Percentiles rank a stretch among this genome's conserved stretches.
Evolutionary conservation across 352 stramenopile genomes (phyloP).

Genomic region (Phytophthora rubi): DNA sequence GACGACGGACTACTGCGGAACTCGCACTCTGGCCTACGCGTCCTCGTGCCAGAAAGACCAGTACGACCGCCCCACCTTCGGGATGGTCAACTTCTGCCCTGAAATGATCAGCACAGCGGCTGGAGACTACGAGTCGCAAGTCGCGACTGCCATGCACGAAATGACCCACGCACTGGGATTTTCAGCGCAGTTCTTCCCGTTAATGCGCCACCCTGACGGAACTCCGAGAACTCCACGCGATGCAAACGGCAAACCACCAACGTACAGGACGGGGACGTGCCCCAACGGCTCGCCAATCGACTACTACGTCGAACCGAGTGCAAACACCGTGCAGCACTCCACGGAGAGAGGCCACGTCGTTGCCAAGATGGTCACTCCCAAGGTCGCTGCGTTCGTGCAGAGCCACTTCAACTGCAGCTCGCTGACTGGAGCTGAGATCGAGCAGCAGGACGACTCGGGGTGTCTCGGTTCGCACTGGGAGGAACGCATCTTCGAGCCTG

Average conservation of each 20-base stretch:
- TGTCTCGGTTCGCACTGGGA: slow-evolving; percentile 88
- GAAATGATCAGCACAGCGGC: slow-evolving; percentile 51
- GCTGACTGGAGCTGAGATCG: slow-evolving; percentile 73
- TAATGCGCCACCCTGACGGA: slow-evolving; percentile 73
- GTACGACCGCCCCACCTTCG: slow-evolving; percentile 83
- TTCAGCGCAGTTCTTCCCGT: slow-evolving; percentile 75
- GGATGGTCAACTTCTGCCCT: slow-evolving; percentile 87
- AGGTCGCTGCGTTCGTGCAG: slow-evolving; percentile 63
- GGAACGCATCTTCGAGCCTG: slow-evolving; percentile 80
- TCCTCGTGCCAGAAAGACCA: slow-evolving; percentile 87
- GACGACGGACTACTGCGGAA: slow-evolving; percentile 55
- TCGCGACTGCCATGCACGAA: slow-evolving; percentile 82
- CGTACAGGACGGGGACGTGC: slow-evolving; percentile 44
- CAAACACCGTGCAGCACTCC: slow-evolving; percentile 60
- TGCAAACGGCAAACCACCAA: slow-evolving; percentile 42
- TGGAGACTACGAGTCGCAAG: slow-evolving; percentile 64
- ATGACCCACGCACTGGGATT: slow-evolving; percentile 85
- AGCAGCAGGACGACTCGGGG: slow-evolving; percentile 71
- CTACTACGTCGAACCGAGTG: slow-evolving; percentile 44
- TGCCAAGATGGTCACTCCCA: slow-evolving; percentile 73
- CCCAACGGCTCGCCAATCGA: slow-evolving; percentile 57
- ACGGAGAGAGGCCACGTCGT: slow-evolving; percentile 63
- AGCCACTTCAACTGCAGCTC: slow-evolving; percentile 70
- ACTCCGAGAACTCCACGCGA: slow-evolving; percentile 70
- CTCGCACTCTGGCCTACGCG: slow-evolving; percentile 72